These are phyloP conservation scores for Rhodotorula taiwanensis DNA, from an alignment of 768 basidiomycete species.

Conservation along the genomic window DNA sequence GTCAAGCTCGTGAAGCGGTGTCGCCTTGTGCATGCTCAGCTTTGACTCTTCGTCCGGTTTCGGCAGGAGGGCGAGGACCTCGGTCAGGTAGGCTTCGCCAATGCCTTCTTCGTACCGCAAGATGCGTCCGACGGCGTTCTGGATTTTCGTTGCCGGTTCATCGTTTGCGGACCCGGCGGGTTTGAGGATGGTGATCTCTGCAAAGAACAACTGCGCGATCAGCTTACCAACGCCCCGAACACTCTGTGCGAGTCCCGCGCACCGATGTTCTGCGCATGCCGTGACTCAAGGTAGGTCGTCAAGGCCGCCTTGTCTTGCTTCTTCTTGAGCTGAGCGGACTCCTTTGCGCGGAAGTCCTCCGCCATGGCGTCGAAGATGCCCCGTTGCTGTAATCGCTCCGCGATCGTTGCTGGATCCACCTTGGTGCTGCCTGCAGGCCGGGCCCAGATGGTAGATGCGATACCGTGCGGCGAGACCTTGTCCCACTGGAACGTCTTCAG, in stretches of 20 bases:
- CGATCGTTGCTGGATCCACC: slow-evolving; percentile 60
- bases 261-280: slow-evolving; percentile 83
- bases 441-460: slow-evolving; percentile 77
- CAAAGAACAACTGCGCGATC: background rate
- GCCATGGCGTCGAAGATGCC: slow-evolving; percentile 96
- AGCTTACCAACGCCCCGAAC: no score
- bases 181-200: slow-evolving; percentile 32
- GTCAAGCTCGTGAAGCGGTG: slow-evolving; percentile 76
- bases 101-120: slow-evolving; percentile 78
- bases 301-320: slow-evolving; percentile 74
- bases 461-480: slow-evolving; percentile 83
- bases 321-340: slow-evolving; percentile 55
- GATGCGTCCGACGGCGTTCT: slow-evolving; percentile 48
- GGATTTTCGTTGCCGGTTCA: slow-evolving; percentile 25
- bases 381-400: slow-evolving; percentile 70
- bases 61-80: slow-evolving; percentile 78
- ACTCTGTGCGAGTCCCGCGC: slow-evolving; percentile 44
- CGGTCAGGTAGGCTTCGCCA: slow-evolving; percentile 78
- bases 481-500: slow-evolving; percentile 99
- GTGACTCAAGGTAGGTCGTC: slow-evolving; percentile 57
- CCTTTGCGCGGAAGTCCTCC: slow-evolving; percentile 94
- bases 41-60: slow-evolving; percentile 75
- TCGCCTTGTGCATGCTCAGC: slow-evolving; percentile 78
- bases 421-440: background rate
- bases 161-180: slow-evolving; percentile 21